Evolutionary conservation across 257 asterid species (phyloP), one percentile per base, ranked within the genome.

Genomic region (Datura wrightii): DNA sequence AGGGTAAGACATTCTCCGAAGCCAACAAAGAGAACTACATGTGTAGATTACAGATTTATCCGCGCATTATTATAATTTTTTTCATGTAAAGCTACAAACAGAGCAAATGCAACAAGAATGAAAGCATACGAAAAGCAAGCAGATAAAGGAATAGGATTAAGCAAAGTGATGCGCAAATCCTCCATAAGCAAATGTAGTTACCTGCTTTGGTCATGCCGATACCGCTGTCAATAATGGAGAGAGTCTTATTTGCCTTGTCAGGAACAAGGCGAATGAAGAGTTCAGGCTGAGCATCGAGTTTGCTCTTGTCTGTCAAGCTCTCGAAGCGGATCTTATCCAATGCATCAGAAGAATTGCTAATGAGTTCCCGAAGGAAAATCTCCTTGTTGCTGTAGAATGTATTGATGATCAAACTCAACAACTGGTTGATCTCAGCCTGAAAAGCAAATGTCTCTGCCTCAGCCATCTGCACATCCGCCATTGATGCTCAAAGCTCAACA

Each of bases 141-240:
- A 19, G 80, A 19, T 10, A 72, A 10, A 72, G 39, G 0, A 72
- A 72, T 24, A 18, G 54, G 54, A 70, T 24, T 24, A 4, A 46
- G 59, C 46, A 11, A 46, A 42, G 0, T 9, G 8, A 18, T 18
- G n/a, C 11, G 19, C 1, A 39, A 50, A 39, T 10, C 31, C 42
- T 65, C 4, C 4, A 34, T n/a, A 65, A 34, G 72, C 59, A 24
- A 39, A 31, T 2, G 41, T 44, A 63, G 24, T 44, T 44, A 83
- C 86, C 86, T 19, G 82, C 86, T 24, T 71, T 83, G n/a, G 86
- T 71, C 86, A 83, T 83, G 52, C 86, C 86, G 19, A 55, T 72
- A 56, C 86, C 86, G 7, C 86, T 83, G 3, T 83, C 86, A 56
- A 72, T 42, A 2, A 83, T 83, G 46, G 86, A 53, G 7, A 83